Evolutionary conservation across 2,329 filamentous ascomycete species (phyloP), one percentile per base, ranked within the genome.

Genomic region (Aspergillus arachidicola): DNA sequence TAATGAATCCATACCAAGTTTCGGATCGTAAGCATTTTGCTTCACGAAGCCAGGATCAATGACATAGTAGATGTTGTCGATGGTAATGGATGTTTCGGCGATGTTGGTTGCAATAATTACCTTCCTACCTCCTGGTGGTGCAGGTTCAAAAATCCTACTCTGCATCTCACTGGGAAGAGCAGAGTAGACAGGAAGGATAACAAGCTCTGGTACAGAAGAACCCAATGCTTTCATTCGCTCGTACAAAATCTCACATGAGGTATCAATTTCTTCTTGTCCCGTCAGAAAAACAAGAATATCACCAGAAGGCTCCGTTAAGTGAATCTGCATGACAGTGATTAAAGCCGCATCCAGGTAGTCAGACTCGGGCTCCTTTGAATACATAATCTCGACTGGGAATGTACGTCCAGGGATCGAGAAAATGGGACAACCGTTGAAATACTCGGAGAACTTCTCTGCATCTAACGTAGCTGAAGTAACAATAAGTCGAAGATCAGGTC

Each of bases 41-140:
- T 99, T 99, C 65, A 97, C 94, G 70, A 98, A 99, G 1, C 95
- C 95, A 2, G 95, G 94, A 72, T 99, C 95, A 19, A 99, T 89
- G 21, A 99, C 96, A 74, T 96, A 98, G 81, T 94, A 97, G 68
- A 99, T 97, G 56, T 94, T 91, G 75, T 99, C 95, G 68, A 99
- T 98, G 0, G 95, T 99, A 73, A 99, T 95, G 60, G 93, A 97
- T 0, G 95, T 99, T 75, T 99, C 95, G 0, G 95, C 95, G 73
- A 99, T 99, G 71, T 99, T 99, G 41, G 95, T 99, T 2, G 95
- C 95, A 74, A 99, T 96, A 63, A 99, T 93, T 1, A 98, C 93
- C 78, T 99, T 99, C 61, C 95, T 87, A 59, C 87, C 89, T 19
- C 94, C 94, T 0, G 89, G 85, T 0, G 94, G 93, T 0, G 95